phyloP scores from a whole-genome alignment of 2,329 filamentous ascomycete species.

The Cytospora chrysosperma region DNA sequence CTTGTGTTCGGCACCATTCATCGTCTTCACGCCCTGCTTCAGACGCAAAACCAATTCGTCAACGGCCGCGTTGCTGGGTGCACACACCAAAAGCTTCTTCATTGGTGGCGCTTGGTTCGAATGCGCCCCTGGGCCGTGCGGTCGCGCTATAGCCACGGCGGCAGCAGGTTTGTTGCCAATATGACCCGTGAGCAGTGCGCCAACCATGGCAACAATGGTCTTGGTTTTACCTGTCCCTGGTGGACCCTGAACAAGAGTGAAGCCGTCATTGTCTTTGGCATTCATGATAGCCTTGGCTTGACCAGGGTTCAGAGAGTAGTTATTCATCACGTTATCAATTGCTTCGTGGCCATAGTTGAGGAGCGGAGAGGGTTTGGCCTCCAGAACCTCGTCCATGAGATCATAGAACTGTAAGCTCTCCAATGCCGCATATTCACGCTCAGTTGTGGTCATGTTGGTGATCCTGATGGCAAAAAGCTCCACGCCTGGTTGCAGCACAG shows the following conservation, averaged over 20 bases:
- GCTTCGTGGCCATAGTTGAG: conserved; percentile 76
- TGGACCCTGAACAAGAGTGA: conserved; percentile 93
- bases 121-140: conserved; percentile 38
- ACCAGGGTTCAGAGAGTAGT: conserved; percentile 81
- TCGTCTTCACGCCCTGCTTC: conserved; percentile 80
- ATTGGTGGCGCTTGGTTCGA: conserved; percentile 33
- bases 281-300: conserved; percentile 91
- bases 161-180: conserved; percentile 42
- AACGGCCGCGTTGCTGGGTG: conserved; percentile 97
- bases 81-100: conserved; percentile 93
- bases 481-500: conserved; percentile 65
- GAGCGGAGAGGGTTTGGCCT: conserved; percentile 85
- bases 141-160: conserved; percentile 47
- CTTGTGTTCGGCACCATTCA: conserved; percentile 68
- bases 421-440: conserved; percentile 91
- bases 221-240: conserved; percentile 98
- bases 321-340: conserved; percentile 66
- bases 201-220: conserved; percentile 95
- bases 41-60: conserved; percentile 93
- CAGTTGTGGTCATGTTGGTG: conserved; percentile 89
- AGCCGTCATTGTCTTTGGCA: conserved; percentile 92
- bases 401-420: conserved; percentile 94
- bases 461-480: conserved; percentile 77
- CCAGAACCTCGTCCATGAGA: conserved; percentile 82
- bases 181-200: conserved; percentile 70